Conservation (phyloP, 495 filamentous ascomycete species). For the Aspergillus conjunctus region DNA sequence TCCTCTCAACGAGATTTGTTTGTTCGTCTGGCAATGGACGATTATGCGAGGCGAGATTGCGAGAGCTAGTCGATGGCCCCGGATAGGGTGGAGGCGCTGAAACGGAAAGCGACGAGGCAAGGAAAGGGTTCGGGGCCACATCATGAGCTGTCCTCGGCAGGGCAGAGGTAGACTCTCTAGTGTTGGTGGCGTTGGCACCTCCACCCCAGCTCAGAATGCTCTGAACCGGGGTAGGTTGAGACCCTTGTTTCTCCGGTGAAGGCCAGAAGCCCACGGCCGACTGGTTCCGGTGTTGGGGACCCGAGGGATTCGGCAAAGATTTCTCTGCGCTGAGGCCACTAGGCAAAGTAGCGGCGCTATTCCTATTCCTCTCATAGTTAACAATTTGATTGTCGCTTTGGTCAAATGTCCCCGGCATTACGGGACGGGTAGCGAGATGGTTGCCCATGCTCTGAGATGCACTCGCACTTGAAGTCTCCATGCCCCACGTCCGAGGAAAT, state of each 20-base stretch:
- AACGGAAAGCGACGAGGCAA: too few relatives aligned
- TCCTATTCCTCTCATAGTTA: not conserved
- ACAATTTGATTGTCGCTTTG: not conserved
- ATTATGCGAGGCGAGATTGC: too few relatives aligned
- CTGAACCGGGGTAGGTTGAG: constrained; percentile 1
- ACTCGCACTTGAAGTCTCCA: not conserved
- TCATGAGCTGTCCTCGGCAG: not conserved
- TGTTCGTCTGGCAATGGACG: too few relatives aligned
- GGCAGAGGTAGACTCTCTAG: not conserved
- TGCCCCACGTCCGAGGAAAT: not conserved
- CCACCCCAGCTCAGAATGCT: constrained; percentile 12
- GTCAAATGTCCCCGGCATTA: not conserved
- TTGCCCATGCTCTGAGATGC: not conserved
- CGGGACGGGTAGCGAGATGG: not conserved
- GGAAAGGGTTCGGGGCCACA: not conserved
- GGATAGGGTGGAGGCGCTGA: too few relatives aligned
- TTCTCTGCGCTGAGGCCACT: constrained; percentile 2
- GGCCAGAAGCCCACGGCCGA: constrained; percentile 5
- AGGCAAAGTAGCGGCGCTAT: not conserved
- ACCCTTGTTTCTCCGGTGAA: constrained; percentile 11
- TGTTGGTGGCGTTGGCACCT: not conserved
- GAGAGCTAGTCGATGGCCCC: too few relatives aligned
- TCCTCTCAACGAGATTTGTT: too few relatives aligned
- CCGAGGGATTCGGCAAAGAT: not conserved
- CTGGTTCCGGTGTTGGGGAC: not conserved